A percentile compares a stretch with the other conserved stretches of the same genome.
These are phyloP conservation scores for Eucalyptus lansdowneana DNA, from an alignment of 345 rosid genomes.

Conservation along the genomic window DNA sequence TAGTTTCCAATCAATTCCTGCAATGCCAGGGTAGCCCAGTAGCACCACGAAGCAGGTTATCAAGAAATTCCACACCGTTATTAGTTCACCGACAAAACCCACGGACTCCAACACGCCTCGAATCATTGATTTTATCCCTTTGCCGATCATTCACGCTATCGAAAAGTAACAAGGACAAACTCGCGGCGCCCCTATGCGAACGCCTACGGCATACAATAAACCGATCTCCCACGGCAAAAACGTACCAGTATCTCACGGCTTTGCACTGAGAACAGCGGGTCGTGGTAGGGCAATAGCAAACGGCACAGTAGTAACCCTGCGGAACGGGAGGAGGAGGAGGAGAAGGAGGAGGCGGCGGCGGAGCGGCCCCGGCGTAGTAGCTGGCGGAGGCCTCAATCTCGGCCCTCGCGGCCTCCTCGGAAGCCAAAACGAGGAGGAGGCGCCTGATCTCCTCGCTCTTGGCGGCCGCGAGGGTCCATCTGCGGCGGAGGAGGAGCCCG, in stretches of 20 bases:
- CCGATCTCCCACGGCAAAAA: neutral
- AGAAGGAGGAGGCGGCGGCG: neutral
- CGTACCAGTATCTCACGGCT: constrained; percentile 81
- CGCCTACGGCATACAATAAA: neutral
- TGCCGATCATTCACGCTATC: neutral
- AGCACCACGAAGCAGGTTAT: neutral
- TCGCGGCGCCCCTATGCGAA: neutral
- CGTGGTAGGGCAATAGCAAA: constrained; percentile 66
- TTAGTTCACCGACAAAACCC: neutral
- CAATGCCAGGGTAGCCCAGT: neutral
- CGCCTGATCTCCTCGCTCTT: constrained; percentile 71
- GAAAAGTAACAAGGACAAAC: neutral
- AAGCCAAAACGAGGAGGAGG: constrained; percentile 67
- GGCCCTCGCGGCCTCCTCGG: constrained; percentile 83
- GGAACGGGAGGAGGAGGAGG: neutral
- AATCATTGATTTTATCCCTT: neutral
- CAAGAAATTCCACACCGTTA: neutral
- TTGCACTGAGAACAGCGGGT: constrained; percentile 87
- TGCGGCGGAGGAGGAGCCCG: constrained; percentile 37
- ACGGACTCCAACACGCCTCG: neutral
- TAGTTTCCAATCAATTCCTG: neutral
- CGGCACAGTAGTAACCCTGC: constrained; percentile 48
- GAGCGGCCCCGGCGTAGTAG: neutral
- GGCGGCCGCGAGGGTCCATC: constrained; percentile 53
- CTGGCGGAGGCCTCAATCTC: constrained; percentile 16